These are phyloP conservation scores for Lumnitzera racemosa DNA, from an alignment of 345 rosid genomes.

Conservation along the genomic window DNA sequence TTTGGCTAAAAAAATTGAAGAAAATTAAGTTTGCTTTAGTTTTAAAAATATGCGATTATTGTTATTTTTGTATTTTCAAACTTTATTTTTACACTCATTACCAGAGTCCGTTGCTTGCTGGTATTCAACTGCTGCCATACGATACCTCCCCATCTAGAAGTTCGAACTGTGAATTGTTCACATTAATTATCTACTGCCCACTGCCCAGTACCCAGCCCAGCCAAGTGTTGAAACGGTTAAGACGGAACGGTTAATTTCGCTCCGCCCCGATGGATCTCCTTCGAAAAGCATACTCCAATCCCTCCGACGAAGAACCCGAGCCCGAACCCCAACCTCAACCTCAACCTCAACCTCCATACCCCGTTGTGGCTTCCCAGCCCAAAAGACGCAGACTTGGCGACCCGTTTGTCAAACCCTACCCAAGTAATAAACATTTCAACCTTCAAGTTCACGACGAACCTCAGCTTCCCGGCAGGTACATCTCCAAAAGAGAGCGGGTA, in stretches of 20 bases:
- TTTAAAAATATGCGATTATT: too few relatives aligned
- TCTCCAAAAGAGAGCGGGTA: conserved; percentile 67
- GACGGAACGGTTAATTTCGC: neutral
- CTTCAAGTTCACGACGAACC: conserved; percentile 22
- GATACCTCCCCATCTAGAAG: too few relatives aligned
- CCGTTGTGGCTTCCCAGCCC: conserved; percentile 1
- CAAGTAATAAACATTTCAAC: neutral
- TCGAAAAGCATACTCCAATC: conserved; percentile 35
- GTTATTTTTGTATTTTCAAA: too few relatives aligned
- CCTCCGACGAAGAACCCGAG: conserved; percentile 38
- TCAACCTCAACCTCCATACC: neutral
- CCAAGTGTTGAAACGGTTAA: too few relatives aligned
- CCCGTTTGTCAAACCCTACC: conserved; percentile 11
- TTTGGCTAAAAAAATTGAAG: too few relatives aligned
- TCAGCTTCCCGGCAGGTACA: conserved; percentile 51
- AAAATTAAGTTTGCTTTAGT: too few relatives aligned
- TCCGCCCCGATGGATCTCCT: conserved; percentile 41
- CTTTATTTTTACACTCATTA: too few relatives aligned
- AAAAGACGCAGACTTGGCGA: conserved; percentile 21
- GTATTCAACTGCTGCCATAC: too few relatives aligned
- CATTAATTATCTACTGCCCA: too few relatives aligned
- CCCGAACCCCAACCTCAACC: conserved; percentile 3
- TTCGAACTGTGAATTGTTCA: too few relatives aligned
- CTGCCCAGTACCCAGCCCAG: too few relatives aligned
- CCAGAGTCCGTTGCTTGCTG: too few relatives aligned